These are phyloP conservation scores for Globisporangium nodosum DNA, from an alignment of 352 stramenopile genomes.

Conservation along the genomic window DNA sequence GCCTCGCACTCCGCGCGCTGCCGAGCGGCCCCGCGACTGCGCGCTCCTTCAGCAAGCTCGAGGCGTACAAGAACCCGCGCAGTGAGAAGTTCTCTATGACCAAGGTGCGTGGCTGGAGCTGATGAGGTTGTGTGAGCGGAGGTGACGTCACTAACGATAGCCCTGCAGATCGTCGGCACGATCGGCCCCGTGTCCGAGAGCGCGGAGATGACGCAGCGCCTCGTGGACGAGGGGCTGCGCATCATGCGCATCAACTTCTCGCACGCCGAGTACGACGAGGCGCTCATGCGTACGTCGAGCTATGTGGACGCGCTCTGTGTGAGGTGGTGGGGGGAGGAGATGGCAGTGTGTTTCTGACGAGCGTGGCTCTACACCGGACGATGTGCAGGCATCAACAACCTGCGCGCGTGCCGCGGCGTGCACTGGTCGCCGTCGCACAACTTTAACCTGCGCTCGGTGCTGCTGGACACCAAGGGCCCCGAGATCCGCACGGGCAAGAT, in stretches of 20 bases:
- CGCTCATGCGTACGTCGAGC: constrained; percentile 36
- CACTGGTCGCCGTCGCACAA: constrained; percentile 55
- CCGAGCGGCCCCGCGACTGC: background rate
- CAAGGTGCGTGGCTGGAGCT: constrained; percentile 26
- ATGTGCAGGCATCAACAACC: constrained; percentile 48
- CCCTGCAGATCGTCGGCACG: constrained; percentile 86
- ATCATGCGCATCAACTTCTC: constrained; percentile 96
- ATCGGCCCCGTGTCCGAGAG: constrained; percentile 86
- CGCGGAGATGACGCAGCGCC: constrained; percentile 67
- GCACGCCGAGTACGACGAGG: constrained; percentile 89
- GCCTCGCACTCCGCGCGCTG: constrained; percentile 11
- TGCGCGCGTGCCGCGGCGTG: constrained; percentile 74
- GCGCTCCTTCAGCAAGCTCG: constrained; percentile 16
- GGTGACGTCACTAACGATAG: background rate
- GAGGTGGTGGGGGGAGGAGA: background rate
- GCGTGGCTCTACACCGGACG: background rate
- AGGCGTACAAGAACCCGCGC: constrained; percentile 74
- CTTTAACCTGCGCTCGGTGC: constrained; percentile 90
- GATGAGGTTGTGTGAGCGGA: background rate
- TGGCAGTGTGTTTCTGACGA: background rate
- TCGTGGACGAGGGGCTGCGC: constrained; percentile 86
- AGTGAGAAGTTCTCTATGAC: constrained; percentile 87
- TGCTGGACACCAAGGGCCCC: constrained; percentile 93
- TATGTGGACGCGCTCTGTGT: background rate
- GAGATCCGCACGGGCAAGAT: constrained; percentile 94